Evolutionary conservation across 371 early-diverging fungal genomes (phyloP), one percentile per base, ranked within the genome.

Genomic region (Synchytrium microbalum): DNA sequence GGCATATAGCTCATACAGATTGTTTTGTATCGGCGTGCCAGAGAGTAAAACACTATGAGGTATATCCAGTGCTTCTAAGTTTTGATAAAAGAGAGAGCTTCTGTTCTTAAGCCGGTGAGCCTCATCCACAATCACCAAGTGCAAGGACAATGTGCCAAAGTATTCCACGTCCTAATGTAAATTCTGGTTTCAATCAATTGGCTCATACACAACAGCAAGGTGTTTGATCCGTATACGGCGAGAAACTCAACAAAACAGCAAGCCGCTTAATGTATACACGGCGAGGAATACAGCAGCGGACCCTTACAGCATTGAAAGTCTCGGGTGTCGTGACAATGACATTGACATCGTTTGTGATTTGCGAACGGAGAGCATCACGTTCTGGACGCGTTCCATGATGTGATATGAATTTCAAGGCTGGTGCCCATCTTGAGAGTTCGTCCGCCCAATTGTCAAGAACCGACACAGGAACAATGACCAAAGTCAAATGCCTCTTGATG

Each of bases 1-100:
- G 27, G 85, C 75, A 78, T 79, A 80, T 10, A 84, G 71, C 67
- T 84, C 85, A 38, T 72, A 69, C 69, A 84, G 69, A 27, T 66
- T 76, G 68, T 84, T 84, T 66, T 83, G 83, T 29, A 84, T 77
- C 13, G 85, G 85, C 46, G 85, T 84, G 54, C 85, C 83, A 26
- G 82, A 79, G 10, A 82, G 67, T 51, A 59, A 70, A 74, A n/a
- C 77, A 68, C 26, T 62, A 58, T 13, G 75, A 61, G 24, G 38
- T 19, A 57, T 14, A 27, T 14, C 14, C 24, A 82, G 71, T 33
- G 5, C 28, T 3, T 56, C 24, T 23, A 72, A 63, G 1, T 53
- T 56, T 32, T 13, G 60, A 55, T 66, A 58, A 19, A 72, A 67
- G 1, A 54, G 1, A 2, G 79, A 76, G 30, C 68, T 66, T 32